Evolutionary conservation across 129 eudicot genomes (phyloP).

Genomic region (Calendula officinalis): DNA sequence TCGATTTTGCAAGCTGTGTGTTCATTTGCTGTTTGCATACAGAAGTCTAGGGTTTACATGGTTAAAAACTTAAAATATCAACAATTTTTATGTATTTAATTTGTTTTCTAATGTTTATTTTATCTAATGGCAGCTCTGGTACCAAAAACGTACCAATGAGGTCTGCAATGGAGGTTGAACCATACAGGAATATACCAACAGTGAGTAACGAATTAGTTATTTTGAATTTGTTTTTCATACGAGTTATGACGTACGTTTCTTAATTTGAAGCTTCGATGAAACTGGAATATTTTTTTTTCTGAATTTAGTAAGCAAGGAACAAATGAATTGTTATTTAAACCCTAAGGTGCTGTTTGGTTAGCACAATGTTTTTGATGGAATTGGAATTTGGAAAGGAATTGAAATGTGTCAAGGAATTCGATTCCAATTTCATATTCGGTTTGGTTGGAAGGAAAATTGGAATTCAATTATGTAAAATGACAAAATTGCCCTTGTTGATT

Average conservation of each 20-base stretch:
- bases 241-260: constrained; percentile 2
- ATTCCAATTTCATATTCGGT: too few species aligned
- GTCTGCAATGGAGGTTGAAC: constrained; percentile 10
- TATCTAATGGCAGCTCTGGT: background rate
- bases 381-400: too few species aligned
- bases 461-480: too few species aligned
- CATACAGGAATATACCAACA: constrained; percentile 1
- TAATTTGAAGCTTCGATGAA: constrained; percentile 4
- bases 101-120: background rate
- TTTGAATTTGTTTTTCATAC: background rate
- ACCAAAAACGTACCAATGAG: background rate
- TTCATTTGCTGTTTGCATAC: background rate
- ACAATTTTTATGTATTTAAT: background rate
- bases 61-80: background rate
- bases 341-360: too few species aligned
- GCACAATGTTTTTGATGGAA: too few species aligned
- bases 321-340: background rate
- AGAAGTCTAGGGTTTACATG: constrained; percentile 2
- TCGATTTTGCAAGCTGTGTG: background rate
- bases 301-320: background rate
- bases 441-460: too few species aligned
- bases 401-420: too few species aligned
- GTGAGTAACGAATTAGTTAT: constrained; percentile 15
- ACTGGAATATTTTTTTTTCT: background rate
- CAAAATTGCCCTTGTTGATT: too few species aligned